A percentile compares a stretch with the other conserved stretches of the same genome.
Conservation (phyloP, 2,329 filamentous ascomycete genomes). For the Colletotrichum lindemuthianum region DNA sequence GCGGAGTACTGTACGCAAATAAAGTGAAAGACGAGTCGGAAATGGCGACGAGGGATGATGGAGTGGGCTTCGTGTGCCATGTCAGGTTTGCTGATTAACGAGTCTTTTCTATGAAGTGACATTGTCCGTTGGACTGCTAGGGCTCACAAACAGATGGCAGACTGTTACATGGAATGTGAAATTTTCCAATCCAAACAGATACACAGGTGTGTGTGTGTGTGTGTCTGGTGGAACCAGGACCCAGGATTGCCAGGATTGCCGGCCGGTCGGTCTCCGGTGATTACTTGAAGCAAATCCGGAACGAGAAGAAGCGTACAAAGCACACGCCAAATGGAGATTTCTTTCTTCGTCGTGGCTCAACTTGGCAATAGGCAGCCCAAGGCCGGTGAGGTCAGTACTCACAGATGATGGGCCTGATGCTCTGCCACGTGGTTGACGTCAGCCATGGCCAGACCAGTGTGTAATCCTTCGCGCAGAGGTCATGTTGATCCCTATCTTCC, state of each 20-base stretch:
- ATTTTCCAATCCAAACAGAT: no score
- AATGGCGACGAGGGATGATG: no score
- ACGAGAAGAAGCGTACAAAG: neutral
- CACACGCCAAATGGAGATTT: neutral
- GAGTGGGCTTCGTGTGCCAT: no score
- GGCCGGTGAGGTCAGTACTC: slow-evolving; percentile 6
- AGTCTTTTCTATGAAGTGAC: no score
- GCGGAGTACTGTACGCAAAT: no score
- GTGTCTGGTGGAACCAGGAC: slow-evolving; percentile 16
- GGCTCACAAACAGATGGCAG: no score
- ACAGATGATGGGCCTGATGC: slow-evolving; percentile 3
- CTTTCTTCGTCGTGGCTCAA: slow-evolving; percentile 5
- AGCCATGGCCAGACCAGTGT: slow-evolving; percentile 6
- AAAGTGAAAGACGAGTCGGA: no score
- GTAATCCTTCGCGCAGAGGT: neutral
- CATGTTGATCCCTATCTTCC: neutral
- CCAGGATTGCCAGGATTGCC: neutral
- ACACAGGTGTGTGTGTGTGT: neutral
- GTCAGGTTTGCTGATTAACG: no score
- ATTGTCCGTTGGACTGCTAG: no score
- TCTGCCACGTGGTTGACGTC: slow-evolving; percentile 18
- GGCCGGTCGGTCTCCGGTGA: neutral
- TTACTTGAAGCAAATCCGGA: neutral
- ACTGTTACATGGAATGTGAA: no score
- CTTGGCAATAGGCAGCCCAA: slow-evolving; percentile 3